These are phyloP conservation scores for Funneliformis geosporum DNA, from an alignment of 192 early-diverging fungal species.

Conservation along the genomic window DNA sequence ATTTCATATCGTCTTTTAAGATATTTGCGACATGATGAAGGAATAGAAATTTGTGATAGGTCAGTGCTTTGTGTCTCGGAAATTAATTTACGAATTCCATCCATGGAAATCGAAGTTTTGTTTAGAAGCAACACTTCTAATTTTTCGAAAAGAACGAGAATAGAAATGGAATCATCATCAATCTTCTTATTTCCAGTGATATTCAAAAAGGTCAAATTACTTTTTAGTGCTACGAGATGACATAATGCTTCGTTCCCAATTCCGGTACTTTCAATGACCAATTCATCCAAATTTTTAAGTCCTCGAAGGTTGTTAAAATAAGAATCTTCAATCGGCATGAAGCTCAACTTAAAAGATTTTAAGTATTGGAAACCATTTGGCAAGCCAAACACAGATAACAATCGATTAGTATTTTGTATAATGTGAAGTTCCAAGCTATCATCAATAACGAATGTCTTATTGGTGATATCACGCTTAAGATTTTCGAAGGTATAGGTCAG, in stretches of 20 bases:
- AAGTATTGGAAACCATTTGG: neutral
- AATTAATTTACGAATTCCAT: constrained; percentile 15
- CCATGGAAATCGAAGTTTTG: neutral
- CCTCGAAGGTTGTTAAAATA: neutral
- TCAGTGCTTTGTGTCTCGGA: neutral
- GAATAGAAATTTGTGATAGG: constrained; percentile 8
- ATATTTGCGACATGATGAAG: constrained; percentile 6
- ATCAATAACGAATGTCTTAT: too few relatives aligned
- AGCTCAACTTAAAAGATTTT: neutral
- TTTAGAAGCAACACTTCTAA: neutral
- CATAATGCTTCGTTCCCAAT: neutral
- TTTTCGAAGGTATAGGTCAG: constrained; percentile 7
- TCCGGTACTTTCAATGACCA: neutral
- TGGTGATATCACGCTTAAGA: neutral
- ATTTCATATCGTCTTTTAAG: neutral
- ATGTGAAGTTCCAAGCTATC: neutral
- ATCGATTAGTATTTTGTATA: neutral
- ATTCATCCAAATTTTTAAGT: constrained; percentile 7
- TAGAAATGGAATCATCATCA: neutral
- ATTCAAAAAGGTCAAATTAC: neutral
- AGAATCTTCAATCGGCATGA: neutral
- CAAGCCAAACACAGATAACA: neutral
- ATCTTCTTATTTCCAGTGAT: neutral
- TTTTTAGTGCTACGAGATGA: constrained; percentile 8
- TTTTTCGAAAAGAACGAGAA: neutral